Evolutionary conservation across 495 filamentous ascomycete species (phyloP).

Genomic region (Penicillium parvum): DNA sequence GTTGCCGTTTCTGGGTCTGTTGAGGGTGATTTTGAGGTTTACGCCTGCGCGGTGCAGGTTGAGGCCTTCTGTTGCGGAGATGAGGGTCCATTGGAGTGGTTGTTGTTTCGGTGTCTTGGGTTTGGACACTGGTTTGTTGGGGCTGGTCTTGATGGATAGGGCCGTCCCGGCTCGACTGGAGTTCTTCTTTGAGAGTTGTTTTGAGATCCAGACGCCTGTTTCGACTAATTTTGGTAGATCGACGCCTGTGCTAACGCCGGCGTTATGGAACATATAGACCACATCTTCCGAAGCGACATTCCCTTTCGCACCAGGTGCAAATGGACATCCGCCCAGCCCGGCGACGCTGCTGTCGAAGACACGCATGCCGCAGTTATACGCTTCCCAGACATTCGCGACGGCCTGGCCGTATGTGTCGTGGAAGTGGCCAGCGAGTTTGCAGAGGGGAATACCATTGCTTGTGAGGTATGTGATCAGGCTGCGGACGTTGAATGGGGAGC

Average conservation of each 20-base stretch:
- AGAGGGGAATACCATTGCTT: conserved; percentile 20
- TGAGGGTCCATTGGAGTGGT: conserved; percentile 11
- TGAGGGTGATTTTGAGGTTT: conserved; percentile 30
- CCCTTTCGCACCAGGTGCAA: conserved; percentile 43
- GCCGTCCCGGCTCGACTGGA: conserved; percentile 32
- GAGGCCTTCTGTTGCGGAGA: conserved; percentile 10
- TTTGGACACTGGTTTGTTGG: neutral
- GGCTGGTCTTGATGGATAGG: conserved; percentile 13
- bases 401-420: conserved; percentile 46
- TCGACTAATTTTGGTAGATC: conserved; percentile 29
- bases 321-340: conserved; percentile 45
- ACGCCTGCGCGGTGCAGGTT: conserved; percentile 21
- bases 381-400: conserved; percentile 40
- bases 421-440: conserved; percentile 40
- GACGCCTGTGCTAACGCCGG: conserved; percentile 36
- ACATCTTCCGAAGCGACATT: conserved; percentile 43
- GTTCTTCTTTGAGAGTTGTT: conserved; percentile 21
- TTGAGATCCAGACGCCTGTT: conserved; percentile 39
- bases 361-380: conserved; percentile 35
- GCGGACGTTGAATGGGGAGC: conserved; percentile 28
- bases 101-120: neutral
- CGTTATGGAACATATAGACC: conserved; percentile 38
- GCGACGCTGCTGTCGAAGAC: conserved; percentile 43
- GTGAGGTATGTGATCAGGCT: conserved; percentile 27
- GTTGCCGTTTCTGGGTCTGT: conserved; percentile 34